phyloP scores from a whole-genome alignment of 371 early-diverging fungal species.

The Apophysomyces elegans region DNA sequence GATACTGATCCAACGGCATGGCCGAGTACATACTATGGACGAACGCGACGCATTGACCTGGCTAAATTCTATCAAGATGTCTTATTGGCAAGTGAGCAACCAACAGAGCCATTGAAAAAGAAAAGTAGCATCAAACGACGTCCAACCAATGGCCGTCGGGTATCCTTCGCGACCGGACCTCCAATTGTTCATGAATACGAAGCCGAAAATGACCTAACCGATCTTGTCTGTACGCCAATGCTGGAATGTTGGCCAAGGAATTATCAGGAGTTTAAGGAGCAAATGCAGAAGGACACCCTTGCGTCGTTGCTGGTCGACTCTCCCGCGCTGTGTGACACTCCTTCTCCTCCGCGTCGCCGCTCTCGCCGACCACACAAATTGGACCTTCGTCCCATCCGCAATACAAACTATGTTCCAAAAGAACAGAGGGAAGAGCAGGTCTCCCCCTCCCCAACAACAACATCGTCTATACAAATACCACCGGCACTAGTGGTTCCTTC shows the following conservation, averaged over 20 bases:
- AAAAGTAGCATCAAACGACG: slow-evolving; percentile 7
- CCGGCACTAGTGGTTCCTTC: background rate
- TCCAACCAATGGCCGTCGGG: slow-evolving; percentile 22
- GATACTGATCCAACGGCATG: slow-evolving; percentile 2
- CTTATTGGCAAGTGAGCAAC: slow-evolving; percentile 10
- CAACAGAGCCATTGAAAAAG: background rate
- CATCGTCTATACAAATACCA: background rate
- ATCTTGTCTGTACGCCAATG: background rate
- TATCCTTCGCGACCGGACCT: slow-evolving; percentile 36
- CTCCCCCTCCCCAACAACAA: background rate
- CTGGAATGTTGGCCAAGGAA: slow-evolving; percentile 8
- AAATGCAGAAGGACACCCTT: background rate
- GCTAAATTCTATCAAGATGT: slow-evolving; percentile 18
- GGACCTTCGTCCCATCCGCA: slow-evolving; percentile 14
- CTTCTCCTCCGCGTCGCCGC: slow-evolving; percentile 5
- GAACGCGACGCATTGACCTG: slow-evolving; percentile 12
- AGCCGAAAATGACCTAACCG: slow-evolving; percentile 22
- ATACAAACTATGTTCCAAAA: slow-evolving; percentile 5
- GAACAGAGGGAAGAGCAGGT: slow-evolving; percentile 3
- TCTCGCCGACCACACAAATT: slow-evolving; percentile 8
- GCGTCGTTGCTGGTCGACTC: background rate
- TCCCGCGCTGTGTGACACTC: background rate
- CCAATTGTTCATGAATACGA: slow-evolving; percentile 47
- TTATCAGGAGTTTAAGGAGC: slow-evolving; percentile 11
- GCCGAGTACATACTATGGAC: slow-evolving; percentile 1